Conservation (phyloP, 2,329 filamentous ascomycete genomes). For the Sarocladiaceae sp. region DNA sequence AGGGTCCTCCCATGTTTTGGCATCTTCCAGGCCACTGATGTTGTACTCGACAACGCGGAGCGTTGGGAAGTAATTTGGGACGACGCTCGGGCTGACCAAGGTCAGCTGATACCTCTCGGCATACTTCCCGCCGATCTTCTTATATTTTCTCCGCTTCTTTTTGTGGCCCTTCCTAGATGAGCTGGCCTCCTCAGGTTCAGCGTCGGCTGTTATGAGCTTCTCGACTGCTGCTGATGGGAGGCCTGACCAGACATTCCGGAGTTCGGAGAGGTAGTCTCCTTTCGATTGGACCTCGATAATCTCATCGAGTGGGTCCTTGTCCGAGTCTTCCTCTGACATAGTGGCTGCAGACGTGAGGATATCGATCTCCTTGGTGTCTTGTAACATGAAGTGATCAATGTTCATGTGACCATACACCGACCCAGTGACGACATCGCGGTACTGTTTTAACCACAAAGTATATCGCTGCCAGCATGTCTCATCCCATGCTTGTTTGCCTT, state of each 20-base stretch:
- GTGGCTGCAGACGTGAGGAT: conserved; percentile 28
- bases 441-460: conserved; percentile 83
- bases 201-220: conserved; percentile 18
- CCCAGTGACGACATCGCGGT: conserved; percentile 80
- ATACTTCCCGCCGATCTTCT: conserved; percentile 70
- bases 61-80: conserved; percentile 89
- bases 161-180: conserved; percentile 19
- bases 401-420: conserved; percentile 96
- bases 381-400: conserved; percentile 92
- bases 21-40: conserved; percentile 67
- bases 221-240: conserved; percentile 53
- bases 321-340: not conserved
- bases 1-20: conserved; percentile 35
- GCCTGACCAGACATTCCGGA: conserved; percentile 73
- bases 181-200: conserved; percentile 17
- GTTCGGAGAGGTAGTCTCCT: conserved; percentile 68
- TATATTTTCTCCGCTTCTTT: conserved; percentile 49
- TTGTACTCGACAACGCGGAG: conserved; percentile 95
- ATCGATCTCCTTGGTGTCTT: conserved; percentile 76
- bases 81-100: conserved; percentile 78
- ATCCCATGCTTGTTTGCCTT: conserved; percentile 85
- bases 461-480: conserved; percentile 99
- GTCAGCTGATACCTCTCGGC: conserved; percentile 82
- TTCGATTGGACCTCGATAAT: conserved; percentile 58
- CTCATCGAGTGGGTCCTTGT: conserved; percentile 35